Base-by-base conservation (phyloP, 257 asterid genomes). In the Vinca minor region DNA sequence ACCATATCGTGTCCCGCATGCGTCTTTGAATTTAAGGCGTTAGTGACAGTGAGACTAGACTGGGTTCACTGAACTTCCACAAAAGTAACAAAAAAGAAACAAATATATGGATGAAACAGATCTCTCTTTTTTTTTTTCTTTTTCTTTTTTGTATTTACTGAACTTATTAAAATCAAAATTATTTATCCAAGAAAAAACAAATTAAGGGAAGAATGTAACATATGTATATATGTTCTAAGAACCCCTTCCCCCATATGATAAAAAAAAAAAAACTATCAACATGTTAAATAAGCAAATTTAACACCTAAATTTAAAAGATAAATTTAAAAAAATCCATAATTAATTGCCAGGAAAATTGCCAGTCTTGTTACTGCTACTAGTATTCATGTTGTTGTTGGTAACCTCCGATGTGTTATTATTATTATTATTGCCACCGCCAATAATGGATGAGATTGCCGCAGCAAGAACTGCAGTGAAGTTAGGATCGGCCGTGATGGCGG, bases 391-490 rank as follows among this genome's bases (percentile, higher is more conserved):
- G n/a, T n/a, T n/a, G 78, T 72, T 60, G 26, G 74, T 44, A 29
- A 77, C 29, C 25, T 55, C 52, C 69, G 63, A 67, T 31, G 49
- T 13, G 6, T 21, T 21, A 38, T 29, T 47, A 53, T 47, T 74
- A 59, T 44, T 34, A 34, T 34, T 34, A n/a, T n/a, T n/a, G n/a
- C n/a, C n/a, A n/a, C 93, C 93, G 31, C 91, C 87, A 32, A 94
- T 87, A 59, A 94, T 81, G 78, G 90, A 83, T 25, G 88, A 67
- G 68, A 90, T 87, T 25, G 97, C 97, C 0, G 97, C 95, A 0
- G 96, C 96, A 0, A 93, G 87, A 38, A 94, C 97, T 0, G 96
- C 95, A 0, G 95, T 85, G 67, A 93, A 93, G 67, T 93, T 85
- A 10, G 99, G 97, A 63, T 93, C 94, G 9, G 95, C 71, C 0